These are phyloP conservation scores for Mycena pura DNA, from an alignment of 768 basidiomycete genomes.

Conservation along the genomic window DNA sequence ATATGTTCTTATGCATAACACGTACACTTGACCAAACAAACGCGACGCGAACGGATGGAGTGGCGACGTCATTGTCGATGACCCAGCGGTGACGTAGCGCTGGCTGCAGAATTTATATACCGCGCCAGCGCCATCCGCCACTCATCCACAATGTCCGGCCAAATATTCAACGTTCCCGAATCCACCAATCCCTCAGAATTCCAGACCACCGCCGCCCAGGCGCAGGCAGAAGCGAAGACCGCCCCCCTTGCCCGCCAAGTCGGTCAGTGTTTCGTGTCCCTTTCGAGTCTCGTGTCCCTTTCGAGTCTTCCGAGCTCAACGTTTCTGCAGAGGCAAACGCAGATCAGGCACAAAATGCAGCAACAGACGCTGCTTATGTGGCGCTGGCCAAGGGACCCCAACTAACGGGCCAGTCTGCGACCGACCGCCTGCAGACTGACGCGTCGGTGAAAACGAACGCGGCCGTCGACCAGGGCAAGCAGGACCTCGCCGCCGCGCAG, in stretches of 20 bases:
- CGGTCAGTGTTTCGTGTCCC: conserved; percentile 24
- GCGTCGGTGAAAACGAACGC: conserved; percentile 51
- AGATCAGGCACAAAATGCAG: conserved; percentile 50
- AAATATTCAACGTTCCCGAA: conserved; percentile 49
- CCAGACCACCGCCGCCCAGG: conserved; percentile 63
- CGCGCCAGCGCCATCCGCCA: conserved; percentile 1
- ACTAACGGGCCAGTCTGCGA: conserved; percentile 39
- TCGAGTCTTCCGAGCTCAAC: not conserved
- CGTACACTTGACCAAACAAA: too few species aligned
- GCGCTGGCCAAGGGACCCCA: conserved; percentile 51
- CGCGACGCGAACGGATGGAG: not conserved
- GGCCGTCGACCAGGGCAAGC: conserved; percentile 64
- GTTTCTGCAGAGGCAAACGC: conserved; percentile 45
- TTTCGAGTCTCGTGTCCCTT: not conserved
- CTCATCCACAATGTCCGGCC: conserved; percentile 36
- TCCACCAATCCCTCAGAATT: conserved; percentile 39
- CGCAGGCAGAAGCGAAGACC: conserved; percentile 56
- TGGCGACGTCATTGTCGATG: not conserved
- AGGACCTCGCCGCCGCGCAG: conserved; percentile 54
- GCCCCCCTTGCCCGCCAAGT: conserved; percentile 48
- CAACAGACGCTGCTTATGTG: conserved; percentile 55
- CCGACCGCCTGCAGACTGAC: conserved; percentile 44
- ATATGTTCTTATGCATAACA: conserved; percentile 20
- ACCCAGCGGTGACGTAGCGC: not conserved
- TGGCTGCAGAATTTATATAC: too few species aligned